Percentiles rank a stretch among this genome's conserved stretches.
Conservation (phyloP, 805 yeast species). For the Lipomyces starkeyi region DNA sequence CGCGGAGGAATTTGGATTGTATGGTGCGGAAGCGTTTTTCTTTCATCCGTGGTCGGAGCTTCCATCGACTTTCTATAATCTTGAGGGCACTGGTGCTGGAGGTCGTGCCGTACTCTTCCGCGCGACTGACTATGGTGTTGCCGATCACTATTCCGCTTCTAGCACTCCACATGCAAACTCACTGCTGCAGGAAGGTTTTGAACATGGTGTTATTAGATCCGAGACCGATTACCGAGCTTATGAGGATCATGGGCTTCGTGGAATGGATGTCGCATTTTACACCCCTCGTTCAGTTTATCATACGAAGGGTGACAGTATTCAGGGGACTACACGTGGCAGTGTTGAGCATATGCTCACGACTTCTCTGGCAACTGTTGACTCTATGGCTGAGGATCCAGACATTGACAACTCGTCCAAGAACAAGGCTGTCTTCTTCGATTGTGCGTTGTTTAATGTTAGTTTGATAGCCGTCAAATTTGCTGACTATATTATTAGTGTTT, state of each 20-base stretch:
- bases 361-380: slow-evolving; percentile 63
- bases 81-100: slow-evolving; percentile 95
- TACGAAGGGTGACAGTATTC: slow-evolving; percentile 72
- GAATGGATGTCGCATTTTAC: slow-evolving; percentile 88
- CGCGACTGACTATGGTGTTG: slow-evolving; percentile 61
- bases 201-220: slow-evolving; percentile 69
- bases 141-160: slow-evolving; percentile 59
- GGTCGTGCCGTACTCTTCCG: slow-evolving; percentile 84
- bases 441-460: slow-evolving; percentile 16
- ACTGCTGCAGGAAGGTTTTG: slow-evolving; percentile 83
- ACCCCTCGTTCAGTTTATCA: slow-evolving; percentile 86
- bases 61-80: slow-evolving; percentile 69
- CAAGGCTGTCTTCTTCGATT: slow-evolving; percentile 66
- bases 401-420: slow-evolving; percentile 42
- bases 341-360: slow-evolving; percentile 85
- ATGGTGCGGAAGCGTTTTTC: slow-evolving; percentile 80
- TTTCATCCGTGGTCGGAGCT: slow-evolving; percentile 74
- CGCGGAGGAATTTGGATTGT: slow-evolving; percentile 86
- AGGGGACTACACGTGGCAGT: slow-evolving; percentile 67
- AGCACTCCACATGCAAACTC: slow-evolving; percentile 77
- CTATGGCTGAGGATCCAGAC: slow-evolving; percentile 53
- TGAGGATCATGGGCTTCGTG: slow-evolving; percentile 68
- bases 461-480: neutral
- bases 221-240: slow-evolving; percentile 88
- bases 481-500: slow-evolving; percentile 22